These are phyloP conservation scores for Sinapis alba DNA, from an alignment of 441 rosid species.

Conservation along the genomic window DNA sequence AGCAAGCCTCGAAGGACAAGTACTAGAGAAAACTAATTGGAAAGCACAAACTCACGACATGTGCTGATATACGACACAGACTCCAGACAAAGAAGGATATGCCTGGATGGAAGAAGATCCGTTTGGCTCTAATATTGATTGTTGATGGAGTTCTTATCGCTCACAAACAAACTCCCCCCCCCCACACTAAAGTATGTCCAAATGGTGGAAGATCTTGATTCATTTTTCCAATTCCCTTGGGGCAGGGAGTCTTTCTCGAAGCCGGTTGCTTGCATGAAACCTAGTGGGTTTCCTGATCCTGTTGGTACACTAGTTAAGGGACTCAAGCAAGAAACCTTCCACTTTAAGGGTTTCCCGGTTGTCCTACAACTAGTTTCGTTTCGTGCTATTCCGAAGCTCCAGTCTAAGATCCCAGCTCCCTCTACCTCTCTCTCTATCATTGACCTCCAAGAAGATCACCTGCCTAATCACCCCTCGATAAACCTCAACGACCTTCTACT, in stretches of 20 bases:
- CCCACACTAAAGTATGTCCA: background rate
- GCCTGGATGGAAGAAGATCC: background rate
- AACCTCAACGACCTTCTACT: too few relatives aligned
- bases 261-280: background rate
- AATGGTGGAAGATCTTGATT: background rate
- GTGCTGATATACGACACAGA: background rate
- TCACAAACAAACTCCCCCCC: background rate
- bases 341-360: background rate
- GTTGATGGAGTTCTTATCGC: background rate
- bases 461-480: too few relatives aligned
- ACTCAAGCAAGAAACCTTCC: background rate
- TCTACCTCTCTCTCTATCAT: too few relatives aligned
- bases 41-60: background rate
- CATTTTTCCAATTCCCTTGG: background rate
- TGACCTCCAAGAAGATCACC: too few relatives aligned
- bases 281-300: background rate
- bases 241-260: background rate
- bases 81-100: background rate
- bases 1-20: background rate
- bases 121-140: background rate
- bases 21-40: background rate
- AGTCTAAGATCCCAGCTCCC: too few relatives aligned
- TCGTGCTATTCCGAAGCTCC: too few relatives aligned
- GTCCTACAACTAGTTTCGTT: too few relatives aligned
- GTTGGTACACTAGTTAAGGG: background rate